phyloP scores from a whole-genome alignment of 345 rosid species.

The Psidium friedrichsthalianum region DNA sequence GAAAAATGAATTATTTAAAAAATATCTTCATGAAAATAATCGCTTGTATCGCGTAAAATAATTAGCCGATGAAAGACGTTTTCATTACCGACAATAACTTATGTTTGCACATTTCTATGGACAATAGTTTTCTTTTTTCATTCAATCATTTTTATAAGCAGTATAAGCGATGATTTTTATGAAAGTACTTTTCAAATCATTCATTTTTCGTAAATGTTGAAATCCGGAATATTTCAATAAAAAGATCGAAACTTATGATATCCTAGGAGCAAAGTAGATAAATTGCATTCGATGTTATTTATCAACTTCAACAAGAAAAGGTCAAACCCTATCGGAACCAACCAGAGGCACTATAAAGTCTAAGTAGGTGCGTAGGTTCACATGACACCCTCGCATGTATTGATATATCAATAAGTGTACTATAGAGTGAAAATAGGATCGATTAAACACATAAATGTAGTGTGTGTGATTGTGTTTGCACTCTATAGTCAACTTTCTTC shows the following conservation, averaged over 20 bases:
- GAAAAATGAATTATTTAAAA: rapidly evolving
- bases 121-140: rapidly evolving
- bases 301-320: neutral
- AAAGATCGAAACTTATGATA: neutral
- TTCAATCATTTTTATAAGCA: neutral
- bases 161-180: neutral
- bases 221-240: neutral
- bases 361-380: neutral
- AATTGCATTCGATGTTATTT: neutral
- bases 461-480: neutral
- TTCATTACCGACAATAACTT: neutral
- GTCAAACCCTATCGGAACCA: neutral
- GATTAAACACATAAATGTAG: neutral
- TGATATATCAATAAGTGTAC: neutral
- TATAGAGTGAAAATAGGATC: neutral
- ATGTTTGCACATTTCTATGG: rapidly evolving
- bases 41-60: rapidly evolving
- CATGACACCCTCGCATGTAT: neutral
- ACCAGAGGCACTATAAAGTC: neutral
- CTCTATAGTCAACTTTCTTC: neutral
- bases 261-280: neutral
- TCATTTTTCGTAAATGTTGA: neutral
- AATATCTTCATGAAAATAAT: neutral
- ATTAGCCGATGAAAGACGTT: neutral
- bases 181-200: neutral